Evolutionary conservation across 176 grass and related monocot species (phyloP).

Genomic region (Canna indica): DNA sequence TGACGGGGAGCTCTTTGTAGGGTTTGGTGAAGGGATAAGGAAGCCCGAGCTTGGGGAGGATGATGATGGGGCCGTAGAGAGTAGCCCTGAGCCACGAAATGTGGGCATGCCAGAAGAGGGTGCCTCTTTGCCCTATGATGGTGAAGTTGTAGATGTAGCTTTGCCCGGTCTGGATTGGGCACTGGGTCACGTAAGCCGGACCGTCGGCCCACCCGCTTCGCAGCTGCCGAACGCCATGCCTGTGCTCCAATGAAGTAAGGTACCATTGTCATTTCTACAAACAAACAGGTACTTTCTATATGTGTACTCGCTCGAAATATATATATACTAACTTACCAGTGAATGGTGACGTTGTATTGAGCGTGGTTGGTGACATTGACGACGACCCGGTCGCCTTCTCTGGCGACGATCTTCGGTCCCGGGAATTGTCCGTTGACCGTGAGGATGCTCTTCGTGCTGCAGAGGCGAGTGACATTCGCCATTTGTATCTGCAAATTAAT

Average conservation of each 20-base stretch:
- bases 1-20: slow-evolving; percentile 41
- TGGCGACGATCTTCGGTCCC: slow-evolving; percentile 39
- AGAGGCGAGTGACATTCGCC: slow-evolving; percentile 50
- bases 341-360: slow-evolving; percentile 58
- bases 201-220: slow-evolving; percentile 65
- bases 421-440: slow-evolving; percentile 78
- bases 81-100: slow-evolving; percentile 51
- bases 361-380: slow-evolving; percentile 53
- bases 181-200: slow-evolving; percentile 72
- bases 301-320: too few relatives aligned
- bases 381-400: slow-evolving; percentile 64
- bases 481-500: slow-evolving; percentile 32
- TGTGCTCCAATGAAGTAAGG: too few relatives aligned
- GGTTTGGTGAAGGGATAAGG: slow-evolving; percentile 64
- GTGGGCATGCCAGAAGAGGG: slow-evolving; percentile 64
- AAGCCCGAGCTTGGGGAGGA: slow-evolving; percentile 55
- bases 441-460: slow-evolving; percentile 63
- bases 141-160: slow-evolving; percentile 59
- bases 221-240: slow-evolving; percentile 68
- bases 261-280: too few relatives aligned
- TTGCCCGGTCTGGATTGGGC: slow-evolving; percentile 46
- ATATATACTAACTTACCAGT: slow-evolving; percentile 51
- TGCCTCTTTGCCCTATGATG: slow-evolving; percentile 45
- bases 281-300: too few relatives aligned
- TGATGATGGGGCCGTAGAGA: slow-evolving; percentile 61